Percentiles rank a stretch among this genome's conserved stretches.
Conservation (phyloP, 1,284 basidiomycete genomes). For the Leccinum subatratum region DNA sequence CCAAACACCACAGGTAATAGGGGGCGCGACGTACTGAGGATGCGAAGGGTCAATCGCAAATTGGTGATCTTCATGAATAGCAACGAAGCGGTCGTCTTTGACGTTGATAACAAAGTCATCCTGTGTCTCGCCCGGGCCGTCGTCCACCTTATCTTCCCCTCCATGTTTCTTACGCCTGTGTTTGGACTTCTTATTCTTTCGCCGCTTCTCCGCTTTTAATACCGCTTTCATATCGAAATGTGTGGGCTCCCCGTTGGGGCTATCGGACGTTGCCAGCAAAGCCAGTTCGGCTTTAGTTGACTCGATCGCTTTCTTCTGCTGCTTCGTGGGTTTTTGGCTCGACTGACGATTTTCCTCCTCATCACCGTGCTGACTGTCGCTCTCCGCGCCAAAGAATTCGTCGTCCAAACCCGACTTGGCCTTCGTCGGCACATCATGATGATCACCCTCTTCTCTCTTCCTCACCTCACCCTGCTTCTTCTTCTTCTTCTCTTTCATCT, state of each 20-base stretch:
- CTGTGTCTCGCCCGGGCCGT: conserved; percentile 58
- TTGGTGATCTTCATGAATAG: conserved; percentile 82
- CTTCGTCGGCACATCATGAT: conserved; percentile 24
- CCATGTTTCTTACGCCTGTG: conserved; percentile 39
- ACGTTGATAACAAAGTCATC: conserved; percentile 83
- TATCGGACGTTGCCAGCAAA: conserved; percentile 58
- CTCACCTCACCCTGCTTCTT: conserved; percentile 68
- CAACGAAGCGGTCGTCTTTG: conserved; percentile 84
- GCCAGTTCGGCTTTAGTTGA: conserved; percentile 54
- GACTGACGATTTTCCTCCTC: conserved; percentile 21
- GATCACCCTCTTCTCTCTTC: conserved; percentile 23
- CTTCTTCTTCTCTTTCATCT: conserved; percentile 82
- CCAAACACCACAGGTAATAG: background rate
- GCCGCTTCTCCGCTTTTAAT: conserved; percentile 79
- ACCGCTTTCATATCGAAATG: conserved; percentile 94
- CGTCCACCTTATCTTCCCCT: conserved; percentile 38
- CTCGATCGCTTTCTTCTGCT: conserved; percentile 7
- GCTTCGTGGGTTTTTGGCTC: conserved; percentile 24
- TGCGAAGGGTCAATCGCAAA: conserved; percentile 97
- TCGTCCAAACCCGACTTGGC: conserved; percentile 46
- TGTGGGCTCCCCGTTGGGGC: conserved; percentile 50
- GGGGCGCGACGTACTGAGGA: conserved; percentile 68
- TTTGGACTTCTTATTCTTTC: conserved; percentile 46
- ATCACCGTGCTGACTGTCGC: conserved; percentile 42
- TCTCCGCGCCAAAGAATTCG: conserved; percentile 55